Base-by-base conservation (phyloP, 805 yeast genomes). In the Metschnikowia amazonensis region DNA sequence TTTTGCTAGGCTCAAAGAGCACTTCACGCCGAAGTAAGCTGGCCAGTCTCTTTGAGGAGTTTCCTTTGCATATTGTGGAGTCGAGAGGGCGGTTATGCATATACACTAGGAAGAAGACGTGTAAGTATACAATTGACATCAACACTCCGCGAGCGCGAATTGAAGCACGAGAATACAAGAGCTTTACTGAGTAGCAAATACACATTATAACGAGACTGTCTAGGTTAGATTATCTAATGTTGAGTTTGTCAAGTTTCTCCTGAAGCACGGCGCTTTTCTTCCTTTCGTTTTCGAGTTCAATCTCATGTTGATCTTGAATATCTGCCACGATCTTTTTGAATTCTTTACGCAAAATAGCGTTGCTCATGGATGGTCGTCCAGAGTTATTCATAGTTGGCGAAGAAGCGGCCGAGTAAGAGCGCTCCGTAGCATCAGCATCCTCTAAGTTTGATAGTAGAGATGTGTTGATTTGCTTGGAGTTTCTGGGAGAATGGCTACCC, bases 281-380 rank as follows among this genome's bases (percentile, higher is more conserved):
- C 35, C 79, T 70, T 60, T 83, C 88, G 51, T 74, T 73, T 30
- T 71, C 69, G 36, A 85, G 60, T 50, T 83, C 86, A 9, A 66
- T 57, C 52, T 82, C 87, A 55, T 82, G 80, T 46, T 73, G 79
- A 37, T 74, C 77, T 50, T 82, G 86, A 46, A 84, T 77, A 32
- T 80, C 81, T 18, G 73, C 66, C 4, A 84, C 80, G 41, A 84
- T 66, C 54, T 79, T 82, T 62, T 79, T 84, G 66, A 84, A 85
- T 61, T 85, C 89, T 50, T 77, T 72, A 46, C 87, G 69, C 62
- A 85, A 66, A 2, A 84, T 80, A 0, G 82, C 76, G 31, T 77
- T 77, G 51, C 74, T 69, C 54, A 57, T 64, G 20, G 55, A 42
- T 14, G 44, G 23, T 29, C 32, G 29, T 3, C 44, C 46, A 20